Evolutionary conservation across 2,329 filamentous ascomycete genomes (phyloP).

Genomic region (Ceratocystis harringtonii): DNA sequence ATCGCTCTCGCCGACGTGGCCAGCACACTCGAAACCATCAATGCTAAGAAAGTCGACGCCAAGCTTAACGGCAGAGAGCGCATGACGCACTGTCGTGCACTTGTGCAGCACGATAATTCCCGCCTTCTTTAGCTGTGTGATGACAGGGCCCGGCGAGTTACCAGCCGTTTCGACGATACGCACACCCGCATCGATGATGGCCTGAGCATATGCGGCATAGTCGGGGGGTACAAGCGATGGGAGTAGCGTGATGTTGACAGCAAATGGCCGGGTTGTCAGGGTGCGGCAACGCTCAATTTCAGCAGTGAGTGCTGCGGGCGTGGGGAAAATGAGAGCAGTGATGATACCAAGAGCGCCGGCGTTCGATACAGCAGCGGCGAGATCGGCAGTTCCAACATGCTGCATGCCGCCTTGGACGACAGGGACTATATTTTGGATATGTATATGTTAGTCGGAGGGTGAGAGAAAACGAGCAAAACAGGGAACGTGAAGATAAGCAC

Average conservation of each 20-base stretch:
- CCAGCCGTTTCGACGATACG: conserved; percentile 85
- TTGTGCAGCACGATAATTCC: conserved; percentile 80
- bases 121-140: conserved; percentile 70
- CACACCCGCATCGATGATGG: conserved; percentile 85
- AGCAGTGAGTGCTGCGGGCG: conserved; percentile 77
- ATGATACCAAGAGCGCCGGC: conserved; percentile 72
- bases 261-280: conserved; percentile 70
- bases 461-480: background rate
- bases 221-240: conserved; percentile 80
- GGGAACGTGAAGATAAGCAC: conserved; percentile 21
- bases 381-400: conserved; percentile 68
- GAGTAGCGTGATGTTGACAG: conserved; percentile 87
- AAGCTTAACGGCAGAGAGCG: conserved; percentile 77
- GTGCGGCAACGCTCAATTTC: conserved; percentile 79
- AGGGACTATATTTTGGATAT: conserved; percentile 39
- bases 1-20: conserved; percentile 72
- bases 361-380: conserved; percentile 62
- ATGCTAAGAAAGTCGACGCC: conserved; percentile 95
- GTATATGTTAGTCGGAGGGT: background rate
- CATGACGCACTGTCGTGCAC: conserved; percentile 91
- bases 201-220: conserved; percentile 81
- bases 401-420: conserved; percentile 80
- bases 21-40: conserved; percentile 95
- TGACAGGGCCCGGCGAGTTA: conserved; percentile 77
- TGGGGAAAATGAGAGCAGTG: conserved; percentile 82